A percentile compares a stretch with the other conserved stretches of the same genome.
Conservation (phyloP, 305 asterid genomes). For the Stenogyne calaminthoides region DNA sequence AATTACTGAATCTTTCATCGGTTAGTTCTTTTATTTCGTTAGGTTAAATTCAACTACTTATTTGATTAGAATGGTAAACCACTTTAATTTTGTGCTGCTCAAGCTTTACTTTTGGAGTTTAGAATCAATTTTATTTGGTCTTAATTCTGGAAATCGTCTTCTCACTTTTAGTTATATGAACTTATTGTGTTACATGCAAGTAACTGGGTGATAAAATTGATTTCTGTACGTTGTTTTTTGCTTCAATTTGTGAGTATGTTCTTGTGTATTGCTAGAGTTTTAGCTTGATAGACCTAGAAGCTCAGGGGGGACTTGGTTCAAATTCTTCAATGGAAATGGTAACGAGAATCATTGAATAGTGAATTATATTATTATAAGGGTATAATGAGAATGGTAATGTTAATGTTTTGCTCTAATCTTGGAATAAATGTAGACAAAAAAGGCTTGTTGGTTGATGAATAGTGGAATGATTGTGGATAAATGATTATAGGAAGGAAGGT, state of each 20-base stretch:
- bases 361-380: too few species aligned
- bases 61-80: background rate
- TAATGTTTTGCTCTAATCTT: too few species aligned
- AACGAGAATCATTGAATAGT: too few species aligned
- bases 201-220: background rate
- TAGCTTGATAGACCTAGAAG: background rate
- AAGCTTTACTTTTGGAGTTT: background rate
- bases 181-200: background rate
- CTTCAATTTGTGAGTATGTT: background rate
- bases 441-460: too few species aligned
- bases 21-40: conserved; percentile 11
- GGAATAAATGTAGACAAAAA: too few species aligned
- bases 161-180: background rate
- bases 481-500: too few species aligned
- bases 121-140: background rate
- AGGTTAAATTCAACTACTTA: background rate
- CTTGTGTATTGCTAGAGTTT: background rate
- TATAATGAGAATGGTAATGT: too few species aligned
- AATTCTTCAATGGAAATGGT: too few species aligned
- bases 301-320: background rate
- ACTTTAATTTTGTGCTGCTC: background rate
- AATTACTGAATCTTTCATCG: conserved; percentile 21
- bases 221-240: background rate
- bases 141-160: background rate
- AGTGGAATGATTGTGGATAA: too few species aligned